Evolutionary conservation across 805 yeast genomes (phyloP).

Genomic region (Candida caryicola): DNA sequence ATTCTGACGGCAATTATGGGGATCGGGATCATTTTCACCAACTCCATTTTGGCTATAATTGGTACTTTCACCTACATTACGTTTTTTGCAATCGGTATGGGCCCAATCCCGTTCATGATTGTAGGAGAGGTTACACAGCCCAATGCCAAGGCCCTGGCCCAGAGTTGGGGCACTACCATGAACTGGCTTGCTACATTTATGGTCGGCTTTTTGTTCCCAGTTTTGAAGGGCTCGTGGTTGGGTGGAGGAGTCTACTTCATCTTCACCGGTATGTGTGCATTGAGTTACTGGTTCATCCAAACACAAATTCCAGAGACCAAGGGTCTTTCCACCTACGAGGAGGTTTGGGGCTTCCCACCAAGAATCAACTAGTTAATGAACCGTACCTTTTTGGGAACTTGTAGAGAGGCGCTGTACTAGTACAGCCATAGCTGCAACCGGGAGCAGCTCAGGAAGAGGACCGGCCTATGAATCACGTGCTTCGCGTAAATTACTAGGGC

Average conservation of each 20-base stretch:
- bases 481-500: background rate
- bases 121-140: constrained; percentile 86
- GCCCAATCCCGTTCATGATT: constrained; percentile 91
- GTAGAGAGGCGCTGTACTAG: too few species aligned
- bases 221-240: constrained; percentile 50
- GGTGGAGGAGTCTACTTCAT: constrained; percentile 80
- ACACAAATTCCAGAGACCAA: constrained; percentile 71
- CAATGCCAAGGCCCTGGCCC: constrained; percentile 80
- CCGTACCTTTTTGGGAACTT: too few species aligned
- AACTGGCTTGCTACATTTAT: constrained; percentile 90
- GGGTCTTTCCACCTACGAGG: constrained; percentile 56
- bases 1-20: constrained; percentile 61
- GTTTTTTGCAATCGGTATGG: constrained; percentile 87
- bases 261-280: constrained; percentile 58
- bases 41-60: constrained; percentile 50
- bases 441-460: too few species aligned
- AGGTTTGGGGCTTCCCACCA: constrained; percentile 55
- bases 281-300: constrained; percentile 48
- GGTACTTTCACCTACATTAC: constrained; percentile 75
- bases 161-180: constrained; percentile 85
- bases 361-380: background rate
- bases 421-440: too few species aligned
- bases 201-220: constrained; percentile 79
- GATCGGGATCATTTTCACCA: constrained; percentile 53
- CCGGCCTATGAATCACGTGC: too few species aligned